Evolutionary conservation across 2,329 filamentous ascomycete species (phyloP).

Genomic region (Fragosphaeria purpurea): DNA sequence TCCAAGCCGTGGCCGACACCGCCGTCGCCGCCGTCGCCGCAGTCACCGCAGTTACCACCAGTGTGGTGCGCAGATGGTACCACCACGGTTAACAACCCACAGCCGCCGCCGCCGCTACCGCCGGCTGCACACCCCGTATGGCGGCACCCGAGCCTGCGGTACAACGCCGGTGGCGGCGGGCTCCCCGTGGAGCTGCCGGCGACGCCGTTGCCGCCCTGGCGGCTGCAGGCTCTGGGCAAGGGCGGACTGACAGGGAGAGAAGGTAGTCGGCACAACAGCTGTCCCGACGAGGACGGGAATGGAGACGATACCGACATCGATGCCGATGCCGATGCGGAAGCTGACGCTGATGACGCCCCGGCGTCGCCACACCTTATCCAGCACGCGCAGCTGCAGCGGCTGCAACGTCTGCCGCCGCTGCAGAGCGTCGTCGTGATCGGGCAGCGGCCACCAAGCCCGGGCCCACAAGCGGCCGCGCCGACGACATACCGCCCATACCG

Average conservation of each 20-base stretch:
- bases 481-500: no score
- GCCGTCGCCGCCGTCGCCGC: neutral
- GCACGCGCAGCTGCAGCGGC: slow-evolving; percentile 3
- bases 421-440: neutral
- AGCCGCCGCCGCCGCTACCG: neutral
- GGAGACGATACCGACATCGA: no score
- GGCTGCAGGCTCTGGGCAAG: neutral
- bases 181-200: slow-evolving; percentile 10
- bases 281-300: neutral
- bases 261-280: no score
- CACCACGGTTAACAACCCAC: neutral
- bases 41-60: neutral
- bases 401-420: neutral
- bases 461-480: no score
- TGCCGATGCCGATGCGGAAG: neutral
- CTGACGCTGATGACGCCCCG: neutral
- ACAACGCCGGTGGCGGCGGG: no score
- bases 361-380: neutral
- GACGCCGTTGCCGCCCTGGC: slow-evolving; percentile 3
- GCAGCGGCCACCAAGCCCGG: neutral
- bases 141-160: no score
- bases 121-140: neutral
- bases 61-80: neutral
- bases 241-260: neutral
- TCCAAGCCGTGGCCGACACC: slow-evolving; percentile 1